Conservation (phyloP, 139 green algal species). For the Zygnema cylindricum region DNA sequence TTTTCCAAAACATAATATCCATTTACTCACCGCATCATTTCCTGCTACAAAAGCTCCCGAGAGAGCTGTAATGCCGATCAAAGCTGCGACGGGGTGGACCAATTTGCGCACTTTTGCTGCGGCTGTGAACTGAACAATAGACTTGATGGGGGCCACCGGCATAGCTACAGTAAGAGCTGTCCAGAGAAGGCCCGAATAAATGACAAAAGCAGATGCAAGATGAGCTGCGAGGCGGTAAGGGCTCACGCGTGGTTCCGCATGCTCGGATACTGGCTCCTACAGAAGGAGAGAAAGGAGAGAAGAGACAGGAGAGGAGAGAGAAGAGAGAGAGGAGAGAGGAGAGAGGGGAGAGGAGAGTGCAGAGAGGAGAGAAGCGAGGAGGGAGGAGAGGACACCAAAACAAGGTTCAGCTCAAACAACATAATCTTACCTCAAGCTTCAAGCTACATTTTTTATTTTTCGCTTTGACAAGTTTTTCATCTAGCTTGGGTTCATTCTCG, state of each 20-base stretch:
- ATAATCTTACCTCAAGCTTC: too few relatives aligned
- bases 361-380: too few relatives aligned
- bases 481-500: too few relatives aligned
- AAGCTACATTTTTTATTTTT: too few relatives aligned
- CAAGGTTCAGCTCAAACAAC: too few relatives aligned
- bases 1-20: too few relatives aligned
- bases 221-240: conserved; percentile 95
- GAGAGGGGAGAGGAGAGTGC: too few relatives aligned
- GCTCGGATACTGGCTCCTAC: conserved; percentile 65
- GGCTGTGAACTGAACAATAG: conserved; percentile 32
- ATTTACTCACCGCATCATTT: conserved; percentile 16
- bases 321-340: conserved; percentile 3
- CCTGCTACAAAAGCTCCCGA: conserved; percentile 80
- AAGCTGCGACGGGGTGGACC: conserved; percentile 74
- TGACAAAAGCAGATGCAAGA: conserved; percentile 88
- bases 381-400: conserved; percentile 1
- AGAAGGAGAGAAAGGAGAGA: too few relatives aligned
- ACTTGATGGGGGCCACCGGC: conserved; percentile 56
- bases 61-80: conserved; percentile 90
- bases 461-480: too few relatives aligned
- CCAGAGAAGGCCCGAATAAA: conserved; percentile 88
- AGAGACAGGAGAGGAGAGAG: too few relatives aligned
- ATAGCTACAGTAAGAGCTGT: conserved; percentile 82
- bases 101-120: conserved; percentile 47
- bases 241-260: conserved; percentile 84